Conservation (phyloP, 352 stramenopile genomes). For the Globisporangium recalcitrans region DNA sequence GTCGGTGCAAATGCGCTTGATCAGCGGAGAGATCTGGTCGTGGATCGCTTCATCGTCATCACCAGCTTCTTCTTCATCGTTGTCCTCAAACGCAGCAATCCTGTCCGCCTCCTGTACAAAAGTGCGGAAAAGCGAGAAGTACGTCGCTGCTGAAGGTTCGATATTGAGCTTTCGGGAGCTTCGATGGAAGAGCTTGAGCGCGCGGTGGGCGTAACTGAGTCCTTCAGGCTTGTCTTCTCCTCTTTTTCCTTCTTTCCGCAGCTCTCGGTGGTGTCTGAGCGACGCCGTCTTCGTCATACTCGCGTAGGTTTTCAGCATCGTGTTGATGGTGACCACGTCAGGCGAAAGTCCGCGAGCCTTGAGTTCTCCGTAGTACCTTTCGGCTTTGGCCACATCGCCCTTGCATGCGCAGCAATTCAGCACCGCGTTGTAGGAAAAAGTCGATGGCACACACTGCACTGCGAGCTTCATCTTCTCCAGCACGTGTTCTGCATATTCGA, state of each 20-base stretch:
- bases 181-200: constrained; percentile 19
- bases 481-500: constrained; percentile 28
- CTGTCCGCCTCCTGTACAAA: constrained; percentile 41
- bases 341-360: constrained; percentile 20
- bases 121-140: constrained; percentile 49
- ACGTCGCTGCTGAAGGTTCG: constrained; percentile 26
- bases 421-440: constrained; percentile 35
- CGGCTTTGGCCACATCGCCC: constrained; percentile 25
- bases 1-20: constrained; percentile 44
- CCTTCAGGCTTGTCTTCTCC: not conserved
- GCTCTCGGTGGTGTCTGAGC: not conserved
- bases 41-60: constrained; percentile 23
- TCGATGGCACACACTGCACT: not conserved
- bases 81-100: constrained; percentile 2
- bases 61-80: constrained; percentile 9
- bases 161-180: constrained; percentile 11
- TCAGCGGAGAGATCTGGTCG: constrained; percentile 20
- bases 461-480: constrained; percentile 32
- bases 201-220: constrained; percentile 29
- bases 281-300: constrained; percentile 10
- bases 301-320: constrained; percentile 36
- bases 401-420: constrained; percentile 38
- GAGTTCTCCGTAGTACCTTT: constrained; percentile 37
- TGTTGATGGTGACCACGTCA: constrained; percentile 49
- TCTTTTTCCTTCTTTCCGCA: too few species aligned